phyloP scores from a whole-genome alignment of 495 filamentous ascomycete genomes.

The Cudoniella acicularis region DNA sequence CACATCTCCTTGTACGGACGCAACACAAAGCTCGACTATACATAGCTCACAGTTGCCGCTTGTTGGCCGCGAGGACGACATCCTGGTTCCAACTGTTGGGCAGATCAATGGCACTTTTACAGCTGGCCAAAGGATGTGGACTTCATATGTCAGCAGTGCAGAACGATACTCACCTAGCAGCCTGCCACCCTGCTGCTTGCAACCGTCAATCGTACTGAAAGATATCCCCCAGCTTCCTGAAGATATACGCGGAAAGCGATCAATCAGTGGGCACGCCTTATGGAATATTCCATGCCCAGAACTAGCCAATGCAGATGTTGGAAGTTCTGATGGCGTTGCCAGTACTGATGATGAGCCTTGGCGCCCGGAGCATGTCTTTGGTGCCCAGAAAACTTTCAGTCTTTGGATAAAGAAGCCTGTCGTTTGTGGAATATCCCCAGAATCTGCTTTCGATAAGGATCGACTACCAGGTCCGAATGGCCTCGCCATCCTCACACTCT shows the following conservation, averaged over 20 bases:
- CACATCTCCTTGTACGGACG: no score
- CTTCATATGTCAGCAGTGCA: constrained; percentile 1
- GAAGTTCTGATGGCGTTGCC: background rate
- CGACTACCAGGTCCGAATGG: background rate
- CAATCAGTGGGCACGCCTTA: background rate
- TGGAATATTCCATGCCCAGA: background rate
- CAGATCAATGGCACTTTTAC: constrained; percentile 2
- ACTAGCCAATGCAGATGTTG: background rate
- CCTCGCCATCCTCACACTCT: constrained; percentile 6
- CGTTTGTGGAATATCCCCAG: background rate
- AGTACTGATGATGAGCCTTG: background rate
- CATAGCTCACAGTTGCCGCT: background rate
- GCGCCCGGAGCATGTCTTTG: background rate
- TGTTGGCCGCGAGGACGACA: constrained; percentile 7
- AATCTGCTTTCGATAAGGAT: background rate
- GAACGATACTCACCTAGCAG: background rate
- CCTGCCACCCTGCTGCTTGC: constrained; percentile 3
- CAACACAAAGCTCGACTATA: no score
- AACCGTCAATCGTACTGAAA: background rate
- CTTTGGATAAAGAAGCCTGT: background rate
- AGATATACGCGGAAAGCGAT: background rate
- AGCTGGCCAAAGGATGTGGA: constrained; percentile 1
- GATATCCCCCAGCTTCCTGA: background rate
- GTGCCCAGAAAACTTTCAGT: background rate
- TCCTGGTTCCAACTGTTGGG: background rate